Base-by-base conservation (phyloP, 495 filamentous ascomycete species). In the Penicillium steckii region DNA sequence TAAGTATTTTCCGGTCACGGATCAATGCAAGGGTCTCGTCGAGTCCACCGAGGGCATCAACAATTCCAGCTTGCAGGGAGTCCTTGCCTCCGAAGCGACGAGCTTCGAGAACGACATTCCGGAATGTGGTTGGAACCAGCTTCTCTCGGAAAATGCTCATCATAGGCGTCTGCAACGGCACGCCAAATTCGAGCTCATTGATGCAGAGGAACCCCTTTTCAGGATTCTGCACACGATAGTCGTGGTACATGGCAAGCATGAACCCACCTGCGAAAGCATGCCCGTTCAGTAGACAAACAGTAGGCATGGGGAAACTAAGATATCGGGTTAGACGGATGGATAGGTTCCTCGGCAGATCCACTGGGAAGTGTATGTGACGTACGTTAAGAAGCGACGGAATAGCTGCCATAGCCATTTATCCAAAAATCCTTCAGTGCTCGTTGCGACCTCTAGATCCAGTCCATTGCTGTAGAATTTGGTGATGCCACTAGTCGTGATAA, bases 381-480 rank as follows among this genome's bases (percentile, higher is more conserved):
- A 85, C 76, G 86, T 87, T 32, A 91, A 56, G 4, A 89, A 68
- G 3, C 86, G 66, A 15, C 68, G 57, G 57, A 80, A 87, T 2
- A 90, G 59, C 12, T 69, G 68, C 73, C 83, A 89, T 3, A 90
- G 62, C 43, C 62, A 74, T 1, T 78, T 60, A 5, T 78, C 72
- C 6, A 81, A 67, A 65, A 87, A 90, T 0, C 72, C 71, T 9
- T 73, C 64, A 0, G 71, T 76, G 17, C 66, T 62, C 1, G 70
- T 46, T 2, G 80, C 84, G 52, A 81, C 69, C 12, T 81, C 74
- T 15, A 88, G 74, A 64, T 93, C 87, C 8, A 93, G 75, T 0
- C 88, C 88, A 69, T 91, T 91, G 67, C 81, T 85, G 71, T 88
- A 93, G 76, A 93, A 93, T 62, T 92, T 93, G 43, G 74, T 60